Base-by-base conservation (phyloP, 257 asterid species). In the Catharanthus roseus region DNA sequence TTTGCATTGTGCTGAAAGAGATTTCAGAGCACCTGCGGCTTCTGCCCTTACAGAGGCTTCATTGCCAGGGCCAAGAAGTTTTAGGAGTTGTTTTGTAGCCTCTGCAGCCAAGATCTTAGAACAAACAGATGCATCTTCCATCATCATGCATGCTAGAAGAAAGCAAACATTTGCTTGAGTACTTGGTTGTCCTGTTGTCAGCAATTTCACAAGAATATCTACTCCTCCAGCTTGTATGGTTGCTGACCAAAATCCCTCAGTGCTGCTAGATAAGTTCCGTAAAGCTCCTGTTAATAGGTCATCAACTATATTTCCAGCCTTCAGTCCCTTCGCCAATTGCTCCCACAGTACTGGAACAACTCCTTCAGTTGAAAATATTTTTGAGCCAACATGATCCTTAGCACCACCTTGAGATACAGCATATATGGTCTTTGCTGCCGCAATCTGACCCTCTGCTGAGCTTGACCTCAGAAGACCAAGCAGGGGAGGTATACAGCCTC, bases 141-240 rank as follows among this genome's bases (percentile, higher is more conserved):
- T 87, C 96, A 95, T 91, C 93, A 89, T 95, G 84, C 88, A 85
- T 38, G 99, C 96, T 82, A 95, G 79, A 72, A 95, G 97, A 89
- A 88, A 95, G 81, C 99, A 95, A 67, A 91, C 96, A 78, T 95
- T 91, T 44, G 96, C 96, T 83, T 91, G 97, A 78, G 99, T 95
- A 75, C 81, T 85, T 71, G 97, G 74, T 75, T 88, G 83, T 72
- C 99, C 97, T 62, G 88, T 87, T 73, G 83, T 84, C 68, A 95
- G 97, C 85, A 89, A 79, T 77, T 95, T 91, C 72, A 89, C 87
- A 21, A 95, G 92, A 77, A 85, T 87, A 81, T 89, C 99, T 49
- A 91, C 96, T 76, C 99, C 99, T 69, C 96, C 96, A 78, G 86
- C 91, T 75, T 80, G 80, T 72, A 86, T 74, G 68, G 97, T 89